A percentile compares a stretch with the other conserved stretches of the same genome.
Evolutionary conservation across 2,329 filamentous ascomycete species (phyloP).

Genomic region (Epichloe sibirici): DNA sequence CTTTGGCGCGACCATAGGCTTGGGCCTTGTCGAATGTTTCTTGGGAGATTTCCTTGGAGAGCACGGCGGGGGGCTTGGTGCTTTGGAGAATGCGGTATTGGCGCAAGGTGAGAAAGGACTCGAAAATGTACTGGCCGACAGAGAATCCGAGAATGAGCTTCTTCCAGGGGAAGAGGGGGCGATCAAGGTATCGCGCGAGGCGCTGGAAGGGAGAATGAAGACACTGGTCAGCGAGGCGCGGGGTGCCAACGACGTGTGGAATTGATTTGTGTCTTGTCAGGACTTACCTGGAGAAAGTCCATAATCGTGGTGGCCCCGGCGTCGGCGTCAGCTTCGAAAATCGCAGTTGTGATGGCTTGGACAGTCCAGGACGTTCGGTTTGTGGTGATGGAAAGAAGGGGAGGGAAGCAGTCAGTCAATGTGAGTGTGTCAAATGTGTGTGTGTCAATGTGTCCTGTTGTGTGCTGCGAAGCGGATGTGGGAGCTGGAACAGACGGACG

Average conservation of each 20-base stretch:
- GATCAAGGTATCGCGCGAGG: constrained; percentile 78
- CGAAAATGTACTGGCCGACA: constrained; percentile 78
- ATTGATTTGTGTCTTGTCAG: no score
- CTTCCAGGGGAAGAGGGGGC: constrained; percentile 95
- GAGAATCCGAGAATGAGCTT: constrained; percentile 90
- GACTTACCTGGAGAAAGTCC: constrained; percentile 34
- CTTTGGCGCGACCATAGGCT: constrained; percentile 92
- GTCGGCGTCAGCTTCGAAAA: background rate
- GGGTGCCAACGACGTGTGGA: no score
- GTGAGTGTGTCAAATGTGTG: no score
- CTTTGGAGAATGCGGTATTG: constrained; percentile 81
- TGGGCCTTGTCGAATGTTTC: constrained; percentile 92
- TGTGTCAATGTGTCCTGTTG: background rate
- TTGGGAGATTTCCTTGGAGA: constrained; percentile 77
- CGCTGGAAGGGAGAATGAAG: constrained; percentile 29
- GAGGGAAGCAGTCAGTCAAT: background rate
- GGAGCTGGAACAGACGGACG: background rate
- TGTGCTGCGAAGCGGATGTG: background rate
- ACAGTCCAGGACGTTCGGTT: background rate
- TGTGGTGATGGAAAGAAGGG: background rate
- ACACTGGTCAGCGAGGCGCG: background rate
- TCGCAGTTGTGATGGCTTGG: constrained; percentile 1
- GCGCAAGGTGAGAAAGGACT: constrained; percentile 76
- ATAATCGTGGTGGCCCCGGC: constrained; percentile 17
- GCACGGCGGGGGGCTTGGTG: constrained; percentile 75